Evolutionary conservation across 495 filamentous ascomycete genomes (phyloP).

Genomic region (Endocarpon pusillum): DNA sequence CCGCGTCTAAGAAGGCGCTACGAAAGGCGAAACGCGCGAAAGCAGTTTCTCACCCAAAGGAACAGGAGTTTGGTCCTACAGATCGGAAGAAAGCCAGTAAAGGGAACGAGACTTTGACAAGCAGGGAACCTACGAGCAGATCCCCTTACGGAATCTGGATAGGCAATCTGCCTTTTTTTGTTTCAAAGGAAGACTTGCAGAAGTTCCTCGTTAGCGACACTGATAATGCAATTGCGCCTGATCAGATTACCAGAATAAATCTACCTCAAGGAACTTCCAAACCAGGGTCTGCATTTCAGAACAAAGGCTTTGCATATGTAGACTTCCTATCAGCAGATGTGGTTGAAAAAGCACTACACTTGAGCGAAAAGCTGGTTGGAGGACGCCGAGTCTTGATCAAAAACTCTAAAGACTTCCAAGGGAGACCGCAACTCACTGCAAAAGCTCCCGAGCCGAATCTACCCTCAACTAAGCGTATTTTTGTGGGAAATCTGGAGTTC

Average conservation of each 20-base stretch:
- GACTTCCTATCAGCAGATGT: constrained; percentile 60
- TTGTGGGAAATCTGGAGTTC: constrained; percentile 83
- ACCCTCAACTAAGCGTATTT: constrained; percentile 59
- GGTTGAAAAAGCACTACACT: constrained; percentile 50
- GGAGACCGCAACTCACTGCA: constrained; percentile 44
- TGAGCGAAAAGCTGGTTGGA: constrained; percentile 61
- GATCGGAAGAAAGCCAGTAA: constrained; percentile 11
- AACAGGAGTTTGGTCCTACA: too few species aligned
- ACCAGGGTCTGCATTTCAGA: constrained; percentile 35
- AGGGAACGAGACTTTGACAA: constrained; percentile 17
- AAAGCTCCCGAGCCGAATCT: constrained; percentile 32
- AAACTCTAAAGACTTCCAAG: constrained; percentile 69
- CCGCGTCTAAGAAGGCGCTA: constrained; percentile 79
- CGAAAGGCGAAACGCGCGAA: constrained; percentile 68
- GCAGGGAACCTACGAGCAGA: constrained; percentile 33
- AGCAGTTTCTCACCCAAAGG: constrained; percentile 17
- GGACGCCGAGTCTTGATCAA: constrained; percentile 83
- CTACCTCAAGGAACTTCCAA: constrained; percentile 41
- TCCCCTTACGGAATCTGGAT: constrained; percentile 85
- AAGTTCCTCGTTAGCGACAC: constrained; percentile 57
- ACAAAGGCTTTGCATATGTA: constrained; percentile 91
- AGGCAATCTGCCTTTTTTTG: constrained; percentile 75
- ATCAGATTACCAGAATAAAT: constrained; percentile 63
- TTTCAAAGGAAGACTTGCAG: constrained; percentile 52
- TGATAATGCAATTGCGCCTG: not conserved